Base-by-base conservation (phyloP, 441 rosid genomes). In the Dalechampia spathulata region DNA sequence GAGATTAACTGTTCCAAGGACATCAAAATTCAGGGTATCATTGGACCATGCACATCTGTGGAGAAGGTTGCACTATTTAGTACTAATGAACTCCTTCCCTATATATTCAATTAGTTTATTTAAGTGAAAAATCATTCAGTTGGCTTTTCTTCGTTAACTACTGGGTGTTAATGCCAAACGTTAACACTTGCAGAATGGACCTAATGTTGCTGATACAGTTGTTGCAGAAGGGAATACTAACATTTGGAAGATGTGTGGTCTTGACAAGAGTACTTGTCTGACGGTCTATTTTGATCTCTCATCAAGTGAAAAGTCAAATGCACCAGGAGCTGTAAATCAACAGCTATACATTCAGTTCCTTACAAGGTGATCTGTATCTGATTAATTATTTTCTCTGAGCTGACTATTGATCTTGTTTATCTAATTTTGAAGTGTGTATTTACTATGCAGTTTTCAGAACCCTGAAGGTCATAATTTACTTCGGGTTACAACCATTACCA, bases 151-250 rank as follows among this genome's bases (percentile, higher is more conserved):
- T 30, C 8, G 34, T 30, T 30, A 5, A 13, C 5, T 10, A 4
- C 39, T 4, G 10, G 6, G 10, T 10, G n/a, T 36, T 13, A 6
- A n/a, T n/a, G n/a, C n/a, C n/a, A n/a, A n/a, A n/a, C n/a, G n/a
- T n/a, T n/a, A n/a, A n/a, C n/a, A n/a, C n/a, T n/a, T 83, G 82
- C 96, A 94, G 99, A 94, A 88, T 86, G 99, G 99, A 66, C 87
- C 99, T 28, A 72, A 75, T 71, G 92, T 83, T 55, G 85, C 98
- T 28, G 99, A 94, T 66, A 83, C 94, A 20, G 86, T 80, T 61
- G 68, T 86, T 25, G 98, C 98, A 55, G 96, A 94, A 74, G 99
- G 99, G 36, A 90, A 87, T 69, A 87, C 96, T 51, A 71, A 63
- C 19, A 78, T 88, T 37, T 94, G 99, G 99, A 94, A 90, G 73